Percentiles rank a stretch among this genome's conserved stretches.
phyloP scores from a whole-genome alignment of 192 early-diverging fungal genomes.

The Thamnidium elegans region DNA sequence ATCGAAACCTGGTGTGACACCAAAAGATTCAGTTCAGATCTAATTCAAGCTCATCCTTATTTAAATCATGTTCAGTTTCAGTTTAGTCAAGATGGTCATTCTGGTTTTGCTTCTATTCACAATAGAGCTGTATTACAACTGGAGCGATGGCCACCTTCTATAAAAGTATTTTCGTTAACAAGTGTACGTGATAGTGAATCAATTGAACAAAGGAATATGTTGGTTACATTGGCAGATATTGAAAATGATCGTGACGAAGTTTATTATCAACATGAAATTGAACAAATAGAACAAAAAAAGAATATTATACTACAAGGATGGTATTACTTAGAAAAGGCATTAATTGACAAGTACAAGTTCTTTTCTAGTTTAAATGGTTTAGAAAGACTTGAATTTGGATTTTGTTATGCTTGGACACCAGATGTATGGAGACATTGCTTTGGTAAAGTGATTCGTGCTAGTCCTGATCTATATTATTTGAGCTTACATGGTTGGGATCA shows the following conservation, averaged over 20 bases:
- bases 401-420: conserved; percentile 15
- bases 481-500: conserved; percentile 16
- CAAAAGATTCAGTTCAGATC: conserved; percentile 7
- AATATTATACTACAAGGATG: background rate
- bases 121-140: background rate
- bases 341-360: conserved; percentile 4
- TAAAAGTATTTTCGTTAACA: background rate
- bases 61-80: background rate
- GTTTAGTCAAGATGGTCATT: conserved; percentile 8
- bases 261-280: conserved; percentile 5
- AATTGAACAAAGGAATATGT: conserved; percentile 1
- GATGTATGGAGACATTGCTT: conserved; percentile 4
- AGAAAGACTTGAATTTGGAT: conserved; percentile 6
- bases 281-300: conserved; percentile 1
- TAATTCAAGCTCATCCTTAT: background rate
- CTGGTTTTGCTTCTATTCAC: conserved; percentile 9
- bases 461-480: background rate
- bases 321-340: background rate
- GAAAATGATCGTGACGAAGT: background rate
- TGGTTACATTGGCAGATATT: background rate
- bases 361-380: background rate
- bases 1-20: conserved; percentile 20
- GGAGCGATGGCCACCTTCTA: background rate
- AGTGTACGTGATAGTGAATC: conserved; percentile 2
- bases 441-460: background rate